Evolutionary conservation across 1,139 yeast species (phyloP), one percentile per base, ranked within the genome.

Genomic region (Geotrichum aggregatum): DNA sequence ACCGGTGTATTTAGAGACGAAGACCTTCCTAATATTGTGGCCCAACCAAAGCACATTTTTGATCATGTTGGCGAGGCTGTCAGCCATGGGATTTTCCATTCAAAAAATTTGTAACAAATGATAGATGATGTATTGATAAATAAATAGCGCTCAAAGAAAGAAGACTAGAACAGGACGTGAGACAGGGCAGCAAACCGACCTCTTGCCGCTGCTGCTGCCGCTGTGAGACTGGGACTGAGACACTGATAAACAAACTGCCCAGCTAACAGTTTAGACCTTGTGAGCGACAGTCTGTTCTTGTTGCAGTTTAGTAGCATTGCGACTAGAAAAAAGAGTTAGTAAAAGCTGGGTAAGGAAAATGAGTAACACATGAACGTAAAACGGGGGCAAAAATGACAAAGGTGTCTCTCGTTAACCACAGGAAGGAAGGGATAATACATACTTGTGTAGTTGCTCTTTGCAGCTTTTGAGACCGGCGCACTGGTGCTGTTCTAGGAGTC

Each of bases 1-100:
- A 86, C 97, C 0, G 98, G 98, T 0, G 98, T 92, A 2, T 92
- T 80, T 65, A 74, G 75, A 54, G 92, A 84, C 59, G 83, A 80
- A 3, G 94, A 87, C 62, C 71, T 79, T 11, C 67, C 69, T n/a
- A 49, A 55, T 22, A 47, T 60, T 8, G 65, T 60, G 26, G 66
- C 72, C 6, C 56, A 55, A 35, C 76, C 76, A 7, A 63, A 67
- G 22, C 59, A 54, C 18, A 64, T 69, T 19, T 63, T 62, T 28
- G 70, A 72, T 54, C 63, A 70, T 49, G 76, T 72, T 2, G 58
- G 63, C n/a, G 66, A 63, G 1, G 76, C 75, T 0, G 75, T 72
- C 13, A 59, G 63, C 55, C 61, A 56, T 14, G 73, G 63, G 7
- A 40, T 54, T n/a, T n/a, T n/a, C n/a, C n/a, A n/a, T n/a, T n/a